A percentile compares a stretch with the other conserved stretches of the same genome.
Evolutionary conservation across 306 rosid species (phyloP).

Genomic region (Corylus americana): DNA sequence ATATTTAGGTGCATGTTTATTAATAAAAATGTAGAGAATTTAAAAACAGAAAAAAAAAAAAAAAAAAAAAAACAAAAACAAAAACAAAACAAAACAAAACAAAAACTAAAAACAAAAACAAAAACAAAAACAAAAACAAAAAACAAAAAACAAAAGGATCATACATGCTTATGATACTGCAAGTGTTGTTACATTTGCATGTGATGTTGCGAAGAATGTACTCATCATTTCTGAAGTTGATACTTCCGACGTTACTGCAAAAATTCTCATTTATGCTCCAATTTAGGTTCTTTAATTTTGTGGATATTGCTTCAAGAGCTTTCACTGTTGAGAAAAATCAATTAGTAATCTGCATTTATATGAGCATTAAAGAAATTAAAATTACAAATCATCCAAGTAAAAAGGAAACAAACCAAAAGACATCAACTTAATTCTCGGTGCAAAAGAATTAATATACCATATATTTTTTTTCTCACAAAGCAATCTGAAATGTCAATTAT

Average conservation of each 20-base stretch:
- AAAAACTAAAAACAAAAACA: no score
- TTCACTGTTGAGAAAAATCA: constrained; percentile 35
- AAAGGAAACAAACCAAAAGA: neutral
- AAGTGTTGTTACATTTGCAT: constrained; percentile 48
- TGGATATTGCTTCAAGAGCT: constrained; percentile 50
- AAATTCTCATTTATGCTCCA: constrained; percentile 52
- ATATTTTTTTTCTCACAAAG: no score
- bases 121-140: neutral
- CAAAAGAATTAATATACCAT: no score
- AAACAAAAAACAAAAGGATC: neutral
- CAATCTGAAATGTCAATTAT: no score
- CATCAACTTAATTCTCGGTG: no score
- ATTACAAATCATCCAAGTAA: neutral
- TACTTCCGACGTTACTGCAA: constrained; percentile 32
- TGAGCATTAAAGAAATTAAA: neutral
- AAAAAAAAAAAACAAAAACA: neutral
- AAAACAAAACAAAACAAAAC: no score
- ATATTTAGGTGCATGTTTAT: neutral
- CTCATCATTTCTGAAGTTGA: neutral
- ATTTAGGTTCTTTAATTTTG: constrained; percentile 33
- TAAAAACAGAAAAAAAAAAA: neutral
- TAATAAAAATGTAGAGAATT: neutral
- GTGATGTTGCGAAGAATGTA: constrained; percentile 35
- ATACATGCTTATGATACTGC: constrained; percentile 62
- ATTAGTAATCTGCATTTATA: neutral